phyloP scores from a whole-genome alignment of 176 grass and related monocot genomes.

The Phragmites australis region DNA sequence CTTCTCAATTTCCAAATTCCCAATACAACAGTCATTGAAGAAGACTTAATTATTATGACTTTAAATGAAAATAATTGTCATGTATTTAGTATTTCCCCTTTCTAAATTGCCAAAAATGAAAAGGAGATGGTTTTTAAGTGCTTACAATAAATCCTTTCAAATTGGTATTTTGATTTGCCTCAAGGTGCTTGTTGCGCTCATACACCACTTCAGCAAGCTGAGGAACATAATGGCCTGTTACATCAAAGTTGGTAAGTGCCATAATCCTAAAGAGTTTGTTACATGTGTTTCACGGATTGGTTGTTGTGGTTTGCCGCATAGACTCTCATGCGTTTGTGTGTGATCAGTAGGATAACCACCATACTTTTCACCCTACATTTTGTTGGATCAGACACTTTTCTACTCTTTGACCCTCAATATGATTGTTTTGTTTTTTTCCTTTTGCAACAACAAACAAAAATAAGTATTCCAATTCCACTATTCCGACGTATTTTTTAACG shows the following conservation, averaged over 20 bases:
- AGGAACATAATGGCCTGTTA: conserved; percentile 82
- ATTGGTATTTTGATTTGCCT: conserved; percentile 50
- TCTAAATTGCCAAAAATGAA: background rate
- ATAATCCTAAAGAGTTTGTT: background rate
- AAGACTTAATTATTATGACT: background rate
- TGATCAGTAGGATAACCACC: conserved; percentile 25
- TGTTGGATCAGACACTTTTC: background rate
- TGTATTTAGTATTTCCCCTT: background rate
- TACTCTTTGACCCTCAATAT: conserved; percentile 12
- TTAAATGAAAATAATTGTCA: background rate
- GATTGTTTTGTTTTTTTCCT: background rate
- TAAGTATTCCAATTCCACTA: background rate
- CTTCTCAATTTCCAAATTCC: background rate
- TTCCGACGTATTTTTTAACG: background rate
- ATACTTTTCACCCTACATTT: conserved; percentile 20
- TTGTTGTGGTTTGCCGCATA: background rate
- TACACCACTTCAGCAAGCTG: conserved; percentile 77
- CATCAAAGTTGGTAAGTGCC: conserved; percentile 2
- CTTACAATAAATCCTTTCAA: conserved; percentile 86
- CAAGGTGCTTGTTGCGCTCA: conserved; percentile 59
- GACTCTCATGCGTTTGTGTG: background rate
- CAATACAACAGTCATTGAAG: background rate
- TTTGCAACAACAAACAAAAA: conserved; percentile 31
- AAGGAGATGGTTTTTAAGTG: background rate
- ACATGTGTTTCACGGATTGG: conserved; percentile 20